A percentile compares a stretch with the other conserved stretches of the same genome.
phyloP scores from a whole-genome alignment of 495 filamentous ascomycete genomes.

The Jackrogersella multiformis region DNA sequence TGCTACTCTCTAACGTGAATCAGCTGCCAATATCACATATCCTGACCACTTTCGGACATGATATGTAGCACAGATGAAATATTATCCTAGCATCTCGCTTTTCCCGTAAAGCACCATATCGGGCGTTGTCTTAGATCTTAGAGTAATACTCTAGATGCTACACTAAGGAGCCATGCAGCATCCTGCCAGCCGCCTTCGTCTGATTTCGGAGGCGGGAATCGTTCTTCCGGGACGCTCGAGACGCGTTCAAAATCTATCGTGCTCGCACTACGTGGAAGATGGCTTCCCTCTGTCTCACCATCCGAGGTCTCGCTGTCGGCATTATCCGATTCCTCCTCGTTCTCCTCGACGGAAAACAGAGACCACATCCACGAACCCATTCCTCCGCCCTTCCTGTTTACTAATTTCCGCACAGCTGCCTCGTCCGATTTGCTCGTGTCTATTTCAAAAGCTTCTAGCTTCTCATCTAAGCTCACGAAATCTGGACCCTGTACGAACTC shows the following conservation, averaged over 20 bases:
- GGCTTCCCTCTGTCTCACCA: constrained; percentile 46
- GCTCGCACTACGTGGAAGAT: constrained; percentile 46
- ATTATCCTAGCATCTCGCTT: constrained; percentile 8
- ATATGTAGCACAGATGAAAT: constrained; percentile 21
- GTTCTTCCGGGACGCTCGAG: constrained; percentile 37
- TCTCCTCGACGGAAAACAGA: constrained; percentile 74
- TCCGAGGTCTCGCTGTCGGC: constrained; percentile 52
- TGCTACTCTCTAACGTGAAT: constrained; percentile 34
- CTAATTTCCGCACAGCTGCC: constrained; percentile 62
- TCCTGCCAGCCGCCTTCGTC: constrained; percentile 78
- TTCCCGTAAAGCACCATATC: constrained; percentile 7
- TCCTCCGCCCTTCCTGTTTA: constrained; percentile 69
- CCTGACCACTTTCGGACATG: constrained; percentile 18
- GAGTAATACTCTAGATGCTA: constrained; percentile 76
- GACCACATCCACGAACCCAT: constrained; percentile 84
- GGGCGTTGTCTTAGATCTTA: constrained; percentile 47
- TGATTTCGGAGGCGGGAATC: constrained; percentile 55
- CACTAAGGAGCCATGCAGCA: constrained; percentile 82
- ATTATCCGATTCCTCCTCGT: constrained; percentile 60
- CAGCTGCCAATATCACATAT: constrained; percentile 22
- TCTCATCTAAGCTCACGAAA: constrained; percentile 66
- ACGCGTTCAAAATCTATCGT: constrained; percentile 44
- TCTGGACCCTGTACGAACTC: constrained; percentile 62
- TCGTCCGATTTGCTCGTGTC: constrained; percentile 61
- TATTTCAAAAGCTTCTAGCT: constrained; percentile 52